Evolutionary conservation across 331 rosid species (phyloP).

Genomic region (Malus hybrid): DNA sequence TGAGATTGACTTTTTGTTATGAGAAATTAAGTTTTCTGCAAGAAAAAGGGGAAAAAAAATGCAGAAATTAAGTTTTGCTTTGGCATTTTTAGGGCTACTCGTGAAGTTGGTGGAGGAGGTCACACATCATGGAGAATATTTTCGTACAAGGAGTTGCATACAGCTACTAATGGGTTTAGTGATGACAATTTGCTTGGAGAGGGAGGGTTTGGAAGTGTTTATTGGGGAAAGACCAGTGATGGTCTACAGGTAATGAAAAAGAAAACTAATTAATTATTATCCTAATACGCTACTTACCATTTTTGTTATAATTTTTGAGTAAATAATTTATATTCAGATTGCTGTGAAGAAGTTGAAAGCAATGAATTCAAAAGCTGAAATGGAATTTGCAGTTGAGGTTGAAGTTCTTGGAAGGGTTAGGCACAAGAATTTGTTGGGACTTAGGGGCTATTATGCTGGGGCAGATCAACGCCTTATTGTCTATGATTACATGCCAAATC

Average conservation of each 20-base stretch:
- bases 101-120: constrained; percentile 24
- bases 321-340: constrained; percentile 31
- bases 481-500: constrained; percentile 93
- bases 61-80: not conserved
- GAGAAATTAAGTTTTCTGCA: not conserved
- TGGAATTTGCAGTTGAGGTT: constrained; percentile 96
- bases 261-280: not conserved
- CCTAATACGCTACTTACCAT: not conserved
- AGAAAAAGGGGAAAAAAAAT: no score
- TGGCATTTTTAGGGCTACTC: constrained; percentile 12
- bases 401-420: constrained; percentile 91
- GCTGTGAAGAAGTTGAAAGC: constrained; percentile 92
- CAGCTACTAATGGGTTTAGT: constrained; percentile 74
- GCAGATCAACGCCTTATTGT: constrained; percentile 81
- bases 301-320: not conserved
- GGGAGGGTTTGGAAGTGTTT: constrained; percentile 93
- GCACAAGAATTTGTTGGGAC: constrained; percentile 79
- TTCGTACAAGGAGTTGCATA: constrained; percentile 74
- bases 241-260: constrained; percentile 54
- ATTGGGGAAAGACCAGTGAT: constrained; percentile 72
- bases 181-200: constrained; percentile 82
- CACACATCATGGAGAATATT: constrained; percentile 71
- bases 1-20: not conserved
- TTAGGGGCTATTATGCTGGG: constrained; percentile 82
- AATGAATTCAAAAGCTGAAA: constrained; percentile 85